Percentiles rank a stretch among this genome's conserved stretches.
Conservation (phyloP, 805 yeast species). For the Ogataea haglerorum region DNA sequence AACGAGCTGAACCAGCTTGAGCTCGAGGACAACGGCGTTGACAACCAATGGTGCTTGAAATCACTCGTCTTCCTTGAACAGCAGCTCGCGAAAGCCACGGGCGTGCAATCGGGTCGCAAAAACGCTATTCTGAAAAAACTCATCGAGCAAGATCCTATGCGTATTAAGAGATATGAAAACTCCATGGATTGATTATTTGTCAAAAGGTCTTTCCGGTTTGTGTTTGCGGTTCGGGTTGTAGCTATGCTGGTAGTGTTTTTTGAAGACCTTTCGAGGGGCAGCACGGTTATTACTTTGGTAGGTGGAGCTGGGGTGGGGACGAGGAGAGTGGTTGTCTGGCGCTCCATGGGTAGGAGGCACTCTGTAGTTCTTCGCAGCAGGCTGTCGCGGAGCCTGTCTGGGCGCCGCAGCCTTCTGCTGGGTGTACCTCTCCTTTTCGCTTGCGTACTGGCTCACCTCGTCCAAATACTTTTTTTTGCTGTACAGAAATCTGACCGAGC, state of each 20-base stretch:
- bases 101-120: slow-evolving; percentile 11
- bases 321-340: slow-evolving; percentile 1
- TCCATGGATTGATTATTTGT: slow-evolving; percentile 6
- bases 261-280: slow-evolving; percentile 6
- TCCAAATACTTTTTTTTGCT: slow-evolving; percentile 26
- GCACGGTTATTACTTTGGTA: slow-evolving; percentile 1
- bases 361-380: background rate
- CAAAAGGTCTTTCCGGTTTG: slow-evolving; percentile 5
- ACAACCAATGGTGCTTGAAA: slow-evolving; percentile 76
- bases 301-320: slow-evolving; percentile 1
- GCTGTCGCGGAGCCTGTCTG: background rate
- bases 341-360: background rate
- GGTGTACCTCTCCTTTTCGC: slow-evolving; percentile 5
- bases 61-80: slow-evolving; percentile 46
- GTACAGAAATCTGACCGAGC: slow-evolving; percentile 34
- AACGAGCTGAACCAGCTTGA: slow-evolving; percentile 71
- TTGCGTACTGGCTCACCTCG: slow-evolving; percentile 22
- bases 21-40: slow-evolving; percentile 57
- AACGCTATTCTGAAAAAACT: slow-evolving; percentile 40
- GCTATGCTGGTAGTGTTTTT: slow-evolving; percentile 2
- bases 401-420: background rate
- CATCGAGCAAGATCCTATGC: slow-evolving; percentile 57
- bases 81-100: slow-evolving; percentile 21
- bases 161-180: slow-evolving; percentile 57
- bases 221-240: slow-evolving; percentile 8